phyloP scores from a whole-genome alignment of 805 yeast species.

The Yarrowia osloensis region DNA sequence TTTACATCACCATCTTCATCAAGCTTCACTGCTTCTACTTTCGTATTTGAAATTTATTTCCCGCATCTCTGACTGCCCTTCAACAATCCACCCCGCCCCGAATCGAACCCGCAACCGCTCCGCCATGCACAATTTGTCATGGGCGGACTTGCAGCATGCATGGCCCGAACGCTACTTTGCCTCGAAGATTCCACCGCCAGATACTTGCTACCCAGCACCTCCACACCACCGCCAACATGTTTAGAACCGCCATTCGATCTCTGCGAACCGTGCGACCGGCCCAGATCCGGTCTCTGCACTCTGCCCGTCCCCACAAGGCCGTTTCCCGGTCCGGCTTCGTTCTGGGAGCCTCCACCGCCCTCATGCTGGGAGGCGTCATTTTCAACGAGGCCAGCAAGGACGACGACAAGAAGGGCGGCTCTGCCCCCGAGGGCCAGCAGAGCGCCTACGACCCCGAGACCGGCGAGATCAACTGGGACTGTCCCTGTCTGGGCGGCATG shows the following conservation, averaged over 20 bases:
- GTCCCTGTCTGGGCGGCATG: constrained; percentile 99
- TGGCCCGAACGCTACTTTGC: neutral
- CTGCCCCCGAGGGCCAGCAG: constrained; percentile 34
- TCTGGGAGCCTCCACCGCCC: constrained; percentile 13
- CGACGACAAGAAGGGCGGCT: constrained; percentile 12
- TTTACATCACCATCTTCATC: too few species aligned
- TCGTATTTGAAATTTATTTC: too few species aligned
- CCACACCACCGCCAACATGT: neutral
- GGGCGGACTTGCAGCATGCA: neutral
- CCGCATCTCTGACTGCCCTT: too few species aligned
- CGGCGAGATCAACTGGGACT: constrained; percentile 99
- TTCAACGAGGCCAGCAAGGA: constrained; percentile 30
- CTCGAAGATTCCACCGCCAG: constrained; percentile 25
- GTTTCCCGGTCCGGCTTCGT: constrained; percentile 1
- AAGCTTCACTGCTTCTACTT: too few species aligned
- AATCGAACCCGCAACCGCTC: neutral
- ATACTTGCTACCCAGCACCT: constrained; percentile 12
- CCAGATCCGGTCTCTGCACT: constrained; percentile 14
- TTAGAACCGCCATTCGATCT: constrained; percentile 26
- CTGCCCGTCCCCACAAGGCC: constrained; percentile 18
- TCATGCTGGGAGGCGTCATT: constrained; percentile 26
- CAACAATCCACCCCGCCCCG: neutral
- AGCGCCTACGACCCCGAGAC: constrained; percentile 95
- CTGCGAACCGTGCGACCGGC: constrained; percentile 29
- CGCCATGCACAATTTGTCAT: constrained; percentile 19